phyloP scores from a whole-genome alignment of 2,329 filamentous ascomycete species.

The Apiospora koreana region DNA sequence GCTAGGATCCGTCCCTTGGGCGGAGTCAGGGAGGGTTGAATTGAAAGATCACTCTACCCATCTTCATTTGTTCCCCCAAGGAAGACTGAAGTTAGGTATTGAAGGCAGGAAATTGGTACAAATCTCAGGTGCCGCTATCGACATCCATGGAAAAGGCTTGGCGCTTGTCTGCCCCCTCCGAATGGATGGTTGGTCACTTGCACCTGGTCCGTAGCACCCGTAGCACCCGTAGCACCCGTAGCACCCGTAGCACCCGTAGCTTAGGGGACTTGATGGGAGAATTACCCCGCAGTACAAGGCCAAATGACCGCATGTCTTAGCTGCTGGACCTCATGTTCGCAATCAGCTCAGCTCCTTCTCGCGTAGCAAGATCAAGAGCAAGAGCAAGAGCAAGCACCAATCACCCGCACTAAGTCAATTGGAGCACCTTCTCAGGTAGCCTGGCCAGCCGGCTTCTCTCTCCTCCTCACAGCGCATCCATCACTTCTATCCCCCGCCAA shows the following conservation, averaged over 20 bases:
- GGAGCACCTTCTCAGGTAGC: not conserved
- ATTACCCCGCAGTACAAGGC: conserved; percentile 4
- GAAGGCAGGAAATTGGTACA: not conserved
- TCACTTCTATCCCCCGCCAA: not conserved
- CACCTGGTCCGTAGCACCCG: too few relatives aligned
- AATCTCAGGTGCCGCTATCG: too few relatives aligned
- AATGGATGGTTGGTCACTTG: not conserved
- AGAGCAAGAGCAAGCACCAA: not conserved
- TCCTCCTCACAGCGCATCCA: not conserved
- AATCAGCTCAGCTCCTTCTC: not conserved
- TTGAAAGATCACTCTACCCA: too few relatives aligned
- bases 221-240: too few relatives aligned
- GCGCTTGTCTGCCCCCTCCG: not conserved
- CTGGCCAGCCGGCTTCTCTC: not conserved
- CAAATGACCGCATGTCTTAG: conserved; percentile 7
- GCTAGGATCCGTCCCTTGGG: too few relatives aligned
- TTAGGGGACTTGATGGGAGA: not conserved
- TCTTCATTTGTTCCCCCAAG: too few relatives aligned
- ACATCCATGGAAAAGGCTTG: not conserved
- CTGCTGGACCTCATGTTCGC: not conserved
- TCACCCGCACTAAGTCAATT: not conserved
- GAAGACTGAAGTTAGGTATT: too few relatives aligned
- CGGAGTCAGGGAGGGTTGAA: too few relatives aligned
- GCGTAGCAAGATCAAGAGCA: too few relatives aligned
- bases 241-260: too few relatives aligned